A percentile compares a stretch with the other conserved stretches of the same genome.
phyloP scores from a whole-genome alignment of 306 rosid genomes.

The Oemleria cerasiformis region DNA sequence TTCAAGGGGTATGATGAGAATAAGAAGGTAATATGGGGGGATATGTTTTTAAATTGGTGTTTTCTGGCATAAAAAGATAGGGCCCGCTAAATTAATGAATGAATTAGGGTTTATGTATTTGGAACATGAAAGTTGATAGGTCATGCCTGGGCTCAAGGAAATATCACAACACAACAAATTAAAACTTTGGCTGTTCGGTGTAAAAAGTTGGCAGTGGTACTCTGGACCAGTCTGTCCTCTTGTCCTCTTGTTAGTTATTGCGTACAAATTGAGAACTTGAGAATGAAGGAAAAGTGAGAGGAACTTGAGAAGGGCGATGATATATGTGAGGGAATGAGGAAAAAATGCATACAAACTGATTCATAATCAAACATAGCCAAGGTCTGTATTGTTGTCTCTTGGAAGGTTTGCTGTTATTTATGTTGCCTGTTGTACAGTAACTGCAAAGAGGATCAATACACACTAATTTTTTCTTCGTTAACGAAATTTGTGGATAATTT shows the following conservation, averaged over 20 bases:
- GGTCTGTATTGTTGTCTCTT: conserved; percentile 4
- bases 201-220: neutral
- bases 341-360: no score
- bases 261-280: no score
- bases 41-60: no score
- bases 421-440: conserved; percentile 8
- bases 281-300: no score
- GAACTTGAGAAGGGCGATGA: no score
- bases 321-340: no score
- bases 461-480: neutral
- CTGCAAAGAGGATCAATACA: neutral
- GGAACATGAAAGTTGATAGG: neutral
- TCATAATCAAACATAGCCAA: no score
- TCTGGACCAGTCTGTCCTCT: conserved; percentile 14
- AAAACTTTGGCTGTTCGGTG: no score
- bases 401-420: neutral
- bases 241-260: neutral
- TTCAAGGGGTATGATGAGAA: no score
- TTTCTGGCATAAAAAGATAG: no score
- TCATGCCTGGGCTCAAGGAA: neutral
- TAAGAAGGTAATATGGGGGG: no score
- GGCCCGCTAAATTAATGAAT: neutral
- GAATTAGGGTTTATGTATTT: neutral
- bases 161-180: neutral
- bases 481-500: neutral